Conservation (phyloP, 148 eudicot genomes). For the Fagopyrum homotropicum region DNA sequence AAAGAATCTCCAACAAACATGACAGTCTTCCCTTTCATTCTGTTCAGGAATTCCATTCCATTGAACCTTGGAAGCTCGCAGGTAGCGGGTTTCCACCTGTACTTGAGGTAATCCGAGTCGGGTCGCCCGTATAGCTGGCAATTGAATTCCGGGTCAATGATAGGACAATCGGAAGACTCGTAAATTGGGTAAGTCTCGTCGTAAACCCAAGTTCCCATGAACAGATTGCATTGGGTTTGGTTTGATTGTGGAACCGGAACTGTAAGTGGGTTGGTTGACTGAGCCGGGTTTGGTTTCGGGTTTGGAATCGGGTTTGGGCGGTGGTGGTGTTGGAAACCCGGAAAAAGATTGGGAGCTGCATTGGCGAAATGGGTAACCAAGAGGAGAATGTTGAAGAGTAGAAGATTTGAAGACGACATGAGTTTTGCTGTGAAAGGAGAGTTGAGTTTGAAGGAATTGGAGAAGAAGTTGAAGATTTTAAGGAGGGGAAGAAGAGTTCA, state of each 20-base stretch:
- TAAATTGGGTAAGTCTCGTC: conserved; percentile 63
- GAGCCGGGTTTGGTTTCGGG: neutral
- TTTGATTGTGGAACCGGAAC: conserved; percentile 16
- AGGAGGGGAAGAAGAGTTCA: neutral
- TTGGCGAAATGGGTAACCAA: neutral
- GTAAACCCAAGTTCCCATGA: conserved; percentile 65
- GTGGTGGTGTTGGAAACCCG: neutral
- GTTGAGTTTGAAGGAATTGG: neutral
- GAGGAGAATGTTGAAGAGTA: neutral
- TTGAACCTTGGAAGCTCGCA: conserved; percentile 53
- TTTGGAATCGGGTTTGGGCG: neutral
- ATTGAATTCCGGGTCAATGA: conserved; percentile 73
- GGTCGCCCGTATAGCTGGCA: conserved; percentile 79
- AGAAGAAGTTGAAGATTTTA: neutral
- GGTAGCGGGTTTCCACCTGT: conserved; percentile 70
- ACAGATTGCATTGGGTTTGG: conserved; percentile 50
- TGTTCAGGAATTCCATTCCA: conserved; percentile 54
- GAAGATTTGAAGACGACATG: neutral
- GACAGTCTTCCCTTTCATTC: conserved; percentile 62
- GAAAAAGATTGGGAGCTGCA: conserved; percentile 6
- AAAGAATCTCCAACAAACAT: conserved; percentile 95
- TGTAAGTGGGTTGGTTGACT: neutral
- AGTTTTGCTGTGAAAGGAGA: neutral
- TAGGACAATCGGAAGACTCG: conserved; percentile 50
- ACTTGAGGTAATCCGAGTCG: conserved; percentile 77